Base-by-base conservation (phyloP, 257 asterid species). In the Gardenia jasminoides region DNA sequence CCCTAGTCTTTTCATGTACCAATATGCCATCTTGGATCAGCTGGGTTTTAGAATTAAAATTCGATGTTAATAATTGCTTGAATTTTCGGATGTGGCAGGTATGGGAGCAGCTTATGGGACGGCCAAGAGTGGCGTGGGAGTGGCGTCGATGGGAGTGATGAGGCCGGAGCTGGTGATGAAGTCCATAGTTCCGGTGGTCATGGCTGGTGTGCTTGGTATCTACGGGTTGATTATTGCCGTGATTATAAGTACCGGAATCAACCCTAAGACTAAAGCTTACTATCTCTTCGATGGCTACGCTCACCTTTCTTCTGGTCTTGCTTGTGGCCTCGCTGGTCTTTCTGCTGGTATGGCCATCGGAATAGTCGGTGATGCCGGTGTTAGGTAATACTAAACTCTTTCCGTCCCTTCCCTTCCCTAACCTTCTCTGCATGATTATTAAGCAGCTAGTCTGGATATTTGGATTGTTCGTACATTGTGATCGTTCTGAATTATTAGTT, bases 121-220 rank as follows among this genome's bases (percentile, higher is more conserved):
- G 58, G 89, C 94, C 64, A 88, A 91, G 87, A 91, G 96, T 58
- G 96, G 94, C 26, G 96, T 91, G 47, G 94, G 96, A 8, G 96
- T 91, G 83, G 96, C 96, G 41, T 91, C 92, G 36, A 91, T 91
- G 93, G 96, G 96, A 56, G 93, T 91, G 84, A 87, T 90, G 95
- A 83, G 93, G 80, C 96, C 93, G 61, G 96, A 91, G 85, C 82
- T 91, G 80, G 96, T 91, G 69, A 91, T 89, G 96, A 91, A 91
- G 81, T 91, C 96, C 10, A 91, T 89, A 28, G 94, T 91, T 44
- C 96, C 96, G 6, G 92, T 91, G 66, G 96, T 91, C 78, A 91
- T 91, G 96, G 96, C 96, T 86, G 92, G 96, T 84, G 96, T 91
- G 64, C 85, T 89, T 83, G 96, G 96, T 83, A 91, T 91, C 68